Base-by-base conservation (phyloP, 1,139 yeast genomes). In the Geotrichum klebahnii region DNA sequence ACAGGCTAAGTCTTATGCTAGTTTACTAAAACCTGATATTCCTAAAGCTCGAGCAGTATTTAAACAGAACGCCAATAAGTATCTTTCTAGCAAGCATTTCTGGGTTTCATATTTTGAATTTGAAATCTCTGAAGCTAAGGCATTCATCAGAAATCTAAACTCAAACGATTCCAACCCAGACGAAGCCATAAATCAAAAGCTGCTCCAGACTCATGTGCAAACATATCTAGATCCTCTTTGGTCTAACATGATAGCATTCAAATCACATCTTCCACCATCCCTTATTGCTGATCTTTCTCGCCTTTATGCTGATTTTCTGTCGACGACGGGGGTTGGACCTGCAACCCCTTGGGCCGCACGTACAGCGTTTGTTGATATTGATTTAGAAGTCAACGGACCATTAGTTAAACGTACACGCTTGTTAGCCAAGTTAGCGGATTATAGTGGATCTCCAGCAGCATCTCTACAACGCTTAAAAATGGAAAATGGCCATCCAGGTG, bases 341-440 rank as follows among this genome's bases (percentile, higher is more conserved):
- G 48, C 41, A 2, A 33, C 44, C 4, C 48, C 48, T 8, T 46
- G 46, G 47, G 33, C 51, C 10, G 44, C 46, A 2, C 38, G 46
- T 16, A 38, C 51, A 12, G 40, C 51, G 28, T 43, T 43, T 46
- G 50, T 64, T 38, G 59, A 58, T 22, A 63, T 72, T 2, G 74
- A 71, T 46, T 48, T 55, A 8, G 70, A 69, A 49, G 59, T 63
- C 19, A 61, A 65, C 46, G 73, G 73, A 3, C 67, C 70, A 1
- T 59, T 64, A 38, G 51, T 60, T 23, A 59, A 59, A 14, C 62
- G 61, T 17, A 54, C 53, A 24, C 49, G 56, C 29, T 53, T 52
- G 12, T 54, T 59, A 38, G 46, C 52, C 22, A 62, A 63, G 43
- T 45, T 60, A 17, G 58, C 57, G 0, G 55, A 47, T 4, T 58